Conservation (phyloP, 371 early-diverging fungal genomes). For the Blyttiomyces sp. region DNA sequence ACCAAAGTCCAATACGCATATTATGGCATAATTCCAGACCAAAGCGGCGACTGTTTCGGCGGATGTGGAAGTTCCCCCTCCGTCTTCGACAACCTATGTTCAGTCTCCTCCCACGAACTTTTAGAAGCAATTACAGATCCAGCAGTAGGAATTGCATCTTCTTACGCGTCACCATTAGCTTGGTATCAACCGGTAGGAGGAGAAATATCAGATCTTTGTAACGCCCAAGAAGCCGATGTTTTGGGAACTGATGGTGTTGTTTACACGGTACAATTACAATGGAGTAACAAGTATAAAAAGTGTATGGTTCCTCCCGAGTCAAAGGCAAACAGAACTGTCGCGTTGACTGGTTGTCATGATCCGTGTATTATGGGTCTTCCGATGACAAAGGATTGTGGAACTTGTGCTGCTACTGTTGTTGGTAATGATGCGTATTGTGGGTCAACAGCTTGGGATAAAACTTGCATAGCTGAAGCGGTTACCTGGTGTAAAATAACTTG, state of each 20-base stretch:
- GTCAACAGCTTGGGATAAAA: too few relatives aligned
- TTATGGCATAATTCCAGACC: slow-evolving; percentile 30
- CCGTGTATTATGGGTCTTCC: too few relatives aligned
- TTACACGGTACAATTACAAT: neutral
- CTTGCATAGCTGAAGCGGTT: too few relatives aligned
- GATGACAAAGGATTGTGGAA: neutral
- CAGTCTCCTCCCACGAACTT: slow-evolving; percentile 22
- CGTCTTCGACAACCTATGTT: neutral
- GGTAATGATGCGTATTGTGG: too few relatives aligned
- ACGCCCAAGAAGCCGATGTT: neutral
- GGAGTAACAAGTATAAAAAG: neutral
- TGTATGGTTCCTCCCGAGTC: too few relatives aligned
- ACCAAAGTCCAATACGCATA: slow-evolving; percentile 7
- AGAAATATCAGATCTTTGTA: neutral
- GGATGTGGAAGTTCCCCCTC: neutral
- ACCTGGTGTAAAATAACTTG: too few relatives aligned
- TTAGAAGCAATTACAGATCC: slow-evolving; percentile 19
- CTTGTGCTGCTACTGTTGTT: neutral
- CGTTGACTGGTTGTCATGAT: too few relatives aligned
- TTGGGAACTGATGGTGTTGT: too few relatives aligned
- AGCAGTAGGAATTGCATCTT: slow-evolving; percentile 6
- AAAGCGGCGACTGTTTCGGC: slow-evolving; percentile 4
- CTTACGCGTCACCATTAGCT: slow-evolving; percentile 9
- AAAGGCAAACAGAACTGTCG: too few relatives aligned
- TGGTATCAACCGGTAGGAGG: slow-evolving; percentile 12